A percentile compares a stretch with the other conserved stretches of the same genome.
These are phyloP conservation scores for Penicillium sp. DNA, from an alignment of 2,329 filamentous ascomycete species.

Conservation along the genomic window DNA sequence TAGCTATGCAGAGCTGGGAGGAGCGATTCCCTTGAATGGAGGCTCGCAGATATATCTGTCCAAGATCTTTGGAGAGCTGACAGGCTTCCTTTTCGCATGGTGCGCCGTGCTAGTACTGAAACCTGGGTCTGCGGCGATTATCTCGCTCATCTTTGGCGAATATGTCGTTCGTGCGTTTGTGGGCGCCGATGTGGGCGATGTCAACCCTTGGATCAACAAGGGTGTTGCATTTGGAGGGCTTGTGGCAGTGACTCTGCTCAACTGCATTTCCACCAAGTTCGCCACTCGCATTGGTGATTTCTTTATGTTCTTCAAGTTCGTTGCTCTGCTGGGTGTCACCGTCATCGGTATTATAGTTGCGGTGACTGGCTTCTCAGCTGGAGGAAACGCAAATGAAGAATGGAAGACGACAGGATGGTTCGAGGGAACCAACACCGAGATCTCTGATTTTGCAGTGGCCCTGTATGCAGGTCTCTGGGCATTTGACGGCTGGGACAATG, in stretches of 20 bases:
- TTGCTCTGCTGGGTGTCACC: constrained; percentile 82
- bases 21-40: constrained; percentile 92
- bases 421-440: constrained; percentile 72
- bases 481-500: constrained; percentile 98
- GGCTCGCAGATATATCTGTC: constrained; percentile 90
- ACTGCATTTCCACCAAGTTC: constrained; percentile 85
- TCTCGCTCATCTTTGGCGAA: constrained; percentile 96
- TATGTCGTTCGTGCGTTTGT: constrained; percentile 87
- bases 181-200: constrained; percentile 76
- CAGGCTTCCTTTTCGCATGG: constrained; percentile 95
- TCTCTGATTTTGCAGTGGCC: constrained; percentile 87
- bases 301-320: constrained; percentile 96
- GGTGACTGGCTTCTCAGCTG: constrained; percentile 74
- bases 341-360: constrained; percentile 88
- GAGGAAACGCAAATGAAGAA: constrained; percentile 70
- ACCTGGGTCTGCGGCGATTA: constrained; percentile 88
- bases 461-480: constrained; percentile 96
- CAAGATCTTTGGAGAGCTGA: constrained; percentile 93
- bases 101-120: constrained; percentile 91
- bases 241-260: constrained; percentile 73
- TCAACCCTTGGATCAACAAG: constrained; percentile 89
- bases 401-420: constrained; percentile 93
- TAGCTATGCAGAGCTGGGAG: constrained; percentile 92
- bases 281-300: constrained; percentile 84
- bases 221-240: constrained; percentile 75